Base-by-base conservation (phyloP, 2,329 filamentous ascomycete species). In the Neofusicoccum umdonicola region DNA sequence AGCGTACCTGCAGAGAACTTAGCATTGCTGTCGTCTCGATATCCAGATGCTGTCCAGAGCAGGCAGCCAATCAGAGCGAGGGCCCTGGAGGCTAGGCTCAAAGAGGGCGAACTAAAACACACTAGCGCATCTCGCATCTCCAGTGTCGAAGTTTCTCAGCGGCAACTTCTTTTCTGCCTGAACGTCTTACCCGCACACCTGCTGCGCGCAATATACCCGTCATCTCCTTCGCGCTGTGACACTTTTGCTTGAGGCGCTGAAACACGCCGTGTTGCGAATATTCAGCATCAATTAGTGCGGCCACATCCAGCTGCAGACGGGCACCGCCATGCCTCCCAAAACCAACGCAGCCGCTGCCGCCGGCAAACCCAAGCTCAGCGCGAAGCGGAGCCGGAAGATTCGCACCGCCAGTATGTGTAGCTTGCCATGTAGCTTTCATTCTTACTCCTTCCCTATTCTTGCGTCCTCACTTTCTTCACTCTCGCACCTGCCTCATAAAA, bases 161-260 rank as follows among this genome's bases (percentile, higher is more conserved):
- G 56, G 56, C 56, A 60, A 60, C 56, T 60, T 60, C 56, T 60
- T 47, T 60, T 48, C 22, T 2, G 35, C n/a, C n/a, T 52, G 27
- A 31, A 31, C 50, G 8, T 31, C 11, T 35, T 17, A 17, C 34
- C 50, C 9, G 15, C 50, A 19, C 19, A 3, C 19, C 12, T 22
- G 17, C 15, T 45, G 42, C 7, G 13, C n/a, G 3, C 42, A 31
- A 31, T 4, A 19, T 17, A 45, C 45, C 17, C 3, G 6, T 34
- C 34, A 4, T 11, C 47, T 7, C 47, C n/a, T 11, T 8, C 45
- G 19, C 19, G 1, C 8, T 34, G 1, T 15, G 19, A 22, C 31
- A n/a, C 31, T 35, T 13, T 11, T n/a, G 1, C 22, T 22, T 22
- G 22, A 22, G 4, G 2, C 19, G 4, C 11, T 39, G 9, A 22